Base-by-base conservation (phyloP, 768 basidiomycete species). In the Leucocoprinus leucothites region DNA sequence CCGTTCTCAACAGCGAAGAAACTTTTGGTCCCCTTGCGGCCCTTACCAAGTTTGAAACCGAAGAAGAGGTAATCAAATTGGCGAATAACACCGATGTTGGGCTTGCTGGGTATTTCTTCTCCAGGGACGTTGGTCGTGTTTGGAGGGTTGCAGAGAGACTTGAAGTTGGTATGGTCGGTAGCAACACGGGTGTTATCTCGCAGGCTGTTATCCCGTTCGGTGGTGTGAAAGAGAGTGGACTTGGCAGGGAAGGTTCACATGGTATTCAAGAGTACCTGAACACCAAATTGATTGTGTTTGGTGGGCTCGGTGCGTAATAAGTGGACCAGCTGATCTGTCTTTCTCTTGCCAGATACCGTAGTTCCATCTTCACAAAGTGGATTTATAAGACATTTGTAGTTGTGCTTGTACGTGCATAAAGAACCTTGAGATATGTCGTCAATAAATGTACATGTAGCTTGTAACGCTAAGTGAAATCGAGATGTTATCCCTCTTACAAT, bases 91-190 rank as follows among this genome's bases (percentile, higher is more conserved):
- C 86, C 1, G 82, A 90, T 18, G 82, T 89, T 24, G 97, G 97
- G 0, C 77, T 99, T 21, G 94, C 96, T 18, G 95, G 94, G 3
- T 97, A 98, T 72, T 95, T 98, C 77, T 99, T 85, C 77, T 80
- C 80, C 36, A 66, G 80, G 61, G 96, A 98, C 66, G 77, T 97
- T 4, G 90, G 92, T 2, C 74, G 95, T 36, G 87, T 91, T 41
- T 98, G 92, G 91, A 82, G 96, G 40, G 94, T 99, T 16, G 93
- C 95, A 14, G 97, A 97, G 74, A 87, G 80, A 60, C 75, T 98
- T 25, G 93, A 99, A 70, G 93, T 95, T 5, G 96, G 95, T 3
- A 98, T 82, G 81, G 91, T 95, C 21, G 91, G 90, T 28, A 77
- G 81, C 46, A 94, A 94, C 69, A 91, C 91, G 1, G 89, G 89